These are phyloP conservation scores for Xylaria polymorpha DNA, from an alignment of 2,329 filamentous ascomycete genomes.

Conservation along the genomic window DNA sequence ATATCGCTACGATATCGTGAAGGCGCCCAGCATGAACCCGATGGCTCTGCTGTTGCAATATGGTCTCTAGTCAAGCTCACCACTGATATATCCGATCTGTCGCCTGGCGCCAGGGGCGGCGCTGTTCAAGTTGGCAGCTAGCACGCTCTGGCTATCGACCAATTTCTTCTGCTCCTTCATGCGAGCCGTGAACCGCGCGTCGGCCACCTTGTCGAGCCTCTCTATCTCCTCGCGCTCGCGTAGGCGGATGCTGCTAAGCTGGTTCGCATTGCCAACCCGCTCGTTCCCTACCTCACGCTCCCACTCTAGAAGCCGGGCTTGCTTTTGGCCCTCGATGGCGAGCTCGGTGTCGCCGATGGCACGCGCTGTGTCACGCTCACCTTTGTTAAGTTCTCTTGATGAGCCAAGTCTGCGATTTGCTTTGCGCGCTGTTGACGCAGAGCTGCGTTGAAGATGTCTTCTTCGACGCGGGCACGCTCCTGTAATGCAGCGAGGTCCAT, in stretches of 20 bases:
- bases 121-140: constrained; percentile 53
- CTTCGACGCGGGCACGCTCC: constrained; percentile 61
- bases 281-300: constrained; percentile 60
- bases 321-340: constrained; percentile 58
- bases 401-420: constrained; percentile 54
- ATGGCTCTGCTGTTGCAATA: background rate
- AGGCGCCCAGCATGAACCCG: background rate
- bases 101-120: constrained; percentile 55
- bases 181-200: constrained; percentile 58
- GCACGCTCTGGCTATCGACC: constrained; percentile 57
- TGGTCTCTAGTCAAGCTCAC: constrained; percentile 45
- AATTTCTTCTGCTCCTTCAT: constrained; percentile 64
- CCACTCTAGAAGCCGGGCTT: constrained; percentile 61
- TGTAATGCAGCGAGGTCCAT: constrained; percentile 59
- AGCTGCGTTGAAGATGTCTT: constrained; percentile 55
- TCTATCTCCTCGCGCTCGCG: constrained; percentile 65
- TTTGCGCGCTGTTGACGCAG: constrained; percentile 53
- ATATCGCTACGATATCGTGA: background rate
- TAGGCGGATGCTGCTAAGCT: constrained; percentile 61
- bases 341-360: constrained; percentile 61
- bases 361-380: constrained; percentile 58
- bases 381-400: constrained; percentile 61
- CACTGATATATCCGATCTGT: constrained; percentile 68
- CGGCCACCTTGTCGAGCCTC: constrained; percentile 59
- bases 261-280: constrained; percentile 60